phyloP scores from a whole-genome alignment of 495 filamentous ascomycete species.

The Neurospora sp. region DNA sequence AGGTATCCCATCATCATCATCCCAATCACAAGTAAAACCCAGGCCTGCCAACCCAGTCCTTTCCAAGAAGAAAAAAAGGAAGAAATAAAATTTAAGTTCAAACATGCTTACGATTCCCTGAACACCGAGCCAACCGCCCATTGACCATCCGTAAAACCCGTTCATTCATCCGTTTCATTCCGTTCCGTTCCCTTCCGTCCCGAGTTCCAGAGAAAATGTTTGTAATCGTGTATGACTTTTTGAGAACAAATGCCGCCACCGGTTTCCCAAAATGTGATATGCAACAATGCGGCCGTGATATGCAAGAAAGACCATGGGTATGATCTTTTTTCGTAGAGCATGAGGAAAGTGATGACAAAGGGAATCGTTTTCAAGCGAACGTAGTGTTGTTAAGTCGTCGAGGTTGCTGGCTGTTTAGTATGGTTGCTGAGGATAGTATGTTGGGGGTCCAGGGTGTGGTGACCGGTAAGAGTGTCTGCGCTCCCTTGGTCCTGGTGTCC shows the following conservation, averaged over 20 bases:
- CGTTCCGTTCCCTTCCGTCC: slow-evolving; percentile 1
- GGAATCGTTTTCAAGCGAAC: background rate
- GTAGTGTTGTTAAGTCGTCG: background rate
- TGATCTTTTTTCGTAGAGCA: background rate
- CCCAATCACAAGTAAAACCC: background rate
- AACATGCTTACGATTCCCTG: background rate
- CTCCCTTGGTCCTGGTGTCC: slow-evolving; percentile 21
- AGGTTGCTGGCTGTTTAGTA: background rate
- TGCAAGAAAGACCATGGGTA: background rate
- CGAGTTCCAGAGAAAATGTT: background rate
- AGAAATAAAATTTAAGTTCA: background rate
- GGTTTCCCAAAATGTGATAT: background rate
- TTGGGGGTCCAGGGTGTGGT: slow-evolving; percentile 17
- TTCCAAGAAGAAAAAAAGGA: background rate
- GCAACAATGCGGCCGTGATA: background rate
- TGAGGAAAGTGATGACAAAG: background rate
- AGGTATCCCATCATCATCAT: background rate
- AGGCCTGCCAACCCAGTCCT: background rate
- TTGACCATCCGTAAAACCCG: background rate
- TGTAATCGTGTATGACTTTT: background rate
- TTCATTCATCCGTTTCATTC: slow-evolving; percentile 2
- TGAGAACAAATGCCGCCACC: background rate
- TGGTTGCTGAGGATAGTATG: slow-evolving; percentile 12
- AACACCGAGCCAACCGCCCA: background rate
- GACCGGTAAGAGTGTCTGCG: slow-evolving; percentile 16